Evolutionary conservation across 352 stramenopile species (phyloP).

Genomic region (Phytophthora sp.): DNA sequence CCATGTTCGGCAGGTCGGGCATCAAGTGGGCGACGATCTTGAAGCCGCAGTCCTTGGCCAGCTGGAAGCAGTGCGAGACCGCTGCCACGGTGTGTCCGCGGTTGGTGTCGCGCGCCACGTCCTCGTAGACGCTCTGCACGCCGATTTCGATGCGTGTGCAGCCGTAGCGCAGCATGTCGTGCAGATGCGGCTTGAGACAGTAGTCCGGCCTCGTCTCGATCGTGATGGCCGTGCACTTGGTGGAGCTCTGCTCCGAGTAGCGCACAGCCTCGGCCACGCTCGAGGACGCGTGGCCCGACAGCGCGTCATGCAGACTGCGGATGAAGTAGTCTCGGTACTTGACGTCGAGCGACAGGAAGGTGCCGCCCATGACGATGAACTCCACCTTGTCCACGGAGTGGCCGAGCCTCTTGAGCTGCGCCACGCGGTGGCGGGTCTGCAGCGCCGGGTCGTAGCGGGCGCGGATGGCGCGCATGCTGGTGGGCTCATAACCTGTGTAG

Average conservation of each 20-base stretch:
- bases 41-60: conserved; percentile 96
- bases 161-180: conserved; percentile 97
- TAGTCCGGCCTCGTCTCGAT: conserved; percentile 98
- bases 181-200: conserved; percentile 96
- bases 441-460: conserved; percentile 95
- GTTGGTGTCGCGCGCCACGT: conserved; percentile 92
- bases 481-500: conserved; percentile 98
- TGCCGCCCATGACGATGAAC: conserved; percentile 98
- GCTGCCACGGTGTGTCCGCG: conserved; percentile 95
- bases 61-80: conserved; percentile 77
- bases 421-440: conserved; percentile 93
- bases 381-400: conserved; percentile 97
- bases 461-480: conserved; percentile 96
- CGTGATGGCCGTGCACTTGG: conserved; percentile 94
- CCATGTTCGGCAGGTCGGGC: conserved; percentile 97
- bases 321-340: conserved; percentile 98
- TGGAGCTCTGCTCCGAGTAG: conserved; percentile 92
- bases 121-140: conserved; percentile 97
- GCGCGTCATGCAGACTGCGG: conserved; percentile 95
- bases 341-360: conserved; percentile 95
- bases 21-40: conserved; percentile 99
- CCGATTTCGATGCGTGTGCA: conserved; percentile 98
- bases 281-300: conserved; percentile 93
- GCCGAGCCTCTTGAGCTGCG: conserved; percentile 86
- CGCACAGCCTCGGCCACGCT: conserved; percentile 93